Evolutionary conservation across 106 monocot species (phyloP).

Genomic region (Dioscorea dumetorum): DNA sequence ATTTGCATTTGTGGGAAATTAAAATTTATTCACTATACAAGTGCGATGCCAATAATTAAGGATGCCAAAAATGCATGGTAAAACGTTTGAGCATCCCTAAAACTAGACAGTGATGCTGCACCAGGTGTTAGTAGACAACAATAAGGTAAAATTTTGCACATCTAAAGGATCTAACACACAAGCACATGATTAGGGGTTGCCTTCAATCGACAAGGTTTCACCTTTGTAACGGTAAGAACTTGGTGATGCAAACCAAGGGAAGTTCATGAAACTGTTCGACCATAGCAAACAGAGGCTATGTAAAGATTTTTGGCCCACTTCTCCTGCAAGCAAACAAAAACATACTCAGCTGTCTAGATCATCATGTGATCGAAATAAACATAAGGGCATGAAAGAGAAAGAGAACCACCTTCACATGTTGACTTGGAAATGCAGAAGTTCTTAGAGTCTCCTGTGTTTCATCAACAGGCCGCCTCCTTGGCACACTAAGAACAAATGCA

Average conservation of each 20-base stretch:
- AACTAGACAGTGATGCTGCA: conserved; percentile 4
- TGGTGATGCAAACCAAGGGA: not conserved
- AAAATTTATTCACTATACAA: conserved; percentile 25
- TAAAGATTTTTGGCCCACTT: conserved; percentile 93
- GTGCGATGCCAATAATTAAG: conserved; percentile 9
- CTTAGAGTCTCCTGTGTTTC: conserved; percentile 89
- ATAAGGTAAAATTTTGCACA: not conserved
- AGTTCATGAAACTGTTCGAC: conserved; percentile 70
- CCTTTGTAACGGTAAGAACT: not conserved
- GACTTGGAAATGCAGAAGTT: conserved; percentile 78
- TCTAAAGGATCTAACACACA: not conserved
- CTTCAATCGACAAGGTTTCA: not conserved
- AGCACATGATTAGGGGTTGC: not conserved
- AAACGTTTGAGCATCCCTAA: conserved; percentile 5
- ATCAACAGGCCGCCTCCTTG: conserved; percentile 62
- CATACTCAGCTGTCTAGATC: not conserved
- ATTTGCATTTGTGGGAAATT: not conserved
- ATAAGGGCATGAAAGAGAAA: not conserved
- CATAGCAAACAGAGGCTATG: conserved; percentile 77
- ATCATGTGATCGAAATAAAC: not conserved
- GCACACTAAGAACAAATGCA: conserved; percentile 75
- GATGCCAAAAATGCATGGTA: too few species aligned
- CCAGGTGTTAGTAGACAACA: conserved; percentile 1
- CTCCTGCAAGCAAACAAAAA: conserved; percentile 41
- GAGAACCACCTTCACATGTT: conserved; percentile 70